Evolutionary conservation across 331 rosid genomes (phyloP), one percentile per base, ranked within the genome.

Genomic region (Phaseolus coccineus): DNA sequence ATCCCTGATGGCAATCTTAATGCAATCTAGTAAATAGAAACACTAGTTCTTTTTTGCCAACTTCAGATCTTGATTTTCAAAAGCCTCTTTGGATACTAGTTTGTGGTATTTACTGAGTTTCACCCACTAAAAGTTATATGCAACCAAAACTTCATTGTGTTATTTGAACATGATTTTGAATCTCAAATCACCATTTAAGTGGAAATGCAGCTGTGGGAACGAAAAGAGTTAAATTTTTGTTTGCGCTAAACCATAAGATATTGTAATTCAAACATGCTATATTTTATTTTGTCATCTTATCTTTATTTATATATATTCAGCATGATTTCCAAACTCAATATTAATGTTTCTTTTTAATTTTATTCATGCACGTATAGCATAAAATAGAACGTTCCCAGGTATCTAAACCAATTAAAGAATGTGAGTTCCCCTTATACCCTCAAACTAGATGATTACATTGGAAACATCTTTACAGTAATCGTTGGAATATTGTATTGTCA

Each of bases 151-250:
- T 8, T 5, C 6, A 44, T 44, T 12, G 8, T 25, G 2, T 13
- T 68, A 35, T 46, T 68, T 68, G 39, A 68, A 68, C 56, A 44
- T 24, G 39, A 44, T 25, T 68, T 25, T 68, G 13, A 6, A 44
- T 44, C 39, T 40, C 72, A 67, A 4, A 19, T 9, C 51, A 65
- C 47, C 51, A 9, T 39, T 39, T n/a, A 65, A 19, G 31, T 39
- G 71, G 8, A 28, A 2, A 28, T 28, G 31, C 31, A 28, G 31
- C 31, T 28, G 30, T 37, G 71, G 8, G 3, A 37, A 39, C n/a
- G 30, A 39, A 65, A 39, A 39, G 5, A 10, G 16, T 39, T 37
- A 9, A 16, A n/a, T 0, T 64, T 65, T 65, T 9, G 14, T 37
- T 40, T 66, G 22, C 5, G 8, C 24, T 22, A 61, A 65, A 67